Evolutionary conservation across 2,329 filamentous ascomycete genomes (phyloP), one percentile per base, ranked within the genome.

Genomic region (Rachicladosporium sp.): DNA sequence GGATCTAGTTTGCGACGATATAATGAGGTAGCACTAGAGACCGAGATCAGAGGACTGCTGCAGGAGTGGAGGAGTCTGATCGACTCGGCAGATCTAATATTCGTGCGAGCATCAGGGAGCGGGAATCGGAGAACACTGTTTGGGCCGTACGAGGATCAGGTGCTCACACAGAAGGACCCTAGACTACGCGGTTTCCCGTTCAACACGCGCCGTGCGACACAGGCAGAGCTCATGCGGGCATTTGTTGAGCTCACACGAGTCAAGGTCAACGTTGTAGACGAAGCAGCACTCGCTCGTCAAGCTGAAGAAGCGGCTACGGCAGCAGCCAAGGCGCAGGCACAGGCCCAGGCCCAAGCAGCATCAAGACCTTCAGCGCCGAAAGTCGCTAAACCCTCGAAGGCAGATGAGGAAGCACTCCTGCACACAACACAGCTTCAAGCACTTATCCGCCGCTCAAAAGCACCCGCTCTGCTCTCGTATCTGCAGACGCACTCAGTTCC

Each of bases 211-310:
- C 73, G 91, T 42, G 86, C 91, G 1, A 98, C 91, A 0, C 88
- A 96, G 55, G 84, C 82, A 35, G 91, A 98, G 60, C 76, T 98
- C 0, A 91, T 96, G 82, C 77, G 89, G 31, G 82, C 82, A 1
- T 98, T 95, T 53, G 82, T 93, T 46, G 91, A 98, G 64, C 71
- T 98, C 27, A 98, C 91, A 0, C 72, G 91, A 10, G 72, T 95
- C 10, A 95, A 98, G 61, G 72, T 94, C 35, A 78, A 76, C 36
- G 80, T 83, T 45, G 73, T 96, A 21, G 73, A 84, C 42, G 81
- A 86, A 46, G 71, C 68, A 3, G 71, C 77, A 9, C 59, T 80
- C 5, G 63, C 65, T 32, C 48, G 39, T 39, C 63, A 73, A 27
- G 65, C 65, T 9, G 62, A 64, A 41, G 68, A 70, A 43, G 58